Base-by-base conservation (phyloP, 2,329 filamentous ascomycete species). In the Pestalotiopsis sp. region DNA sequence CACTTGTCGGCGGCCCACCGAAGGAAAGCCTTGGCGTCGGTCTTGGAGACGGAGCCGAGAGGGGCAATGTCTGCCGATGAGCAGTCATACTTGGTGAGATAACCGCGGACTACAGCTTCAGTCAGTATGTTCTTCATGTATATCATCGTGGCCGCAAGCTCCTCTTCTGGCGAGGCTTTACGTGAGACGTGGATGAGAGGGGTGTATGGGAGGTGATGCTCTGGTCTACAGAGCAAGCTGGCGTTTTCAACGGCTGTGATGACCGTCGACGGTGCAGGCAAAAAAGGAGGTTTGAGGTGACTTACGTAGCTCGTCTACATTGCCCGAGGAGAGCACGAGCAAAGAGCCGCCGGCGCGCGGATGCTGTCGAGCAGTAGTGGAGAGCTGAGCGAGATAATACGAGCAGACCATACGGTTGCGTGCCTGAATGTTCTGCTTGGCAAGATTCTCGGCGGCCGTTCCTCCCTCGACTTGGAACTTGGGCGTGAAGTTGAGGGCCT, bases 21-120 rank as follows among this genome's bases (percentile, higher is more conserved):
- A 69, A 94, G 92, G 80, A 95, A 94, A 11, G 85, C 80, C 77
- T 92, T 93, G 1, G 93, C 81, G 73, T 94, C 92, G 1, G n/a
- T 17, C 13, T 62, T 63, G 68, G 80, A 80, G 49, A 86, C 85
- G 5, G 84, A 84, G 17, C 88, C 90, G 64, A 92, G 90, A 3
- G 90, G 90, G 73, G 91, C 89, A 76, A 91, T 83, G 71, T 86
- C 84, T 4, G 81, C 83, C 36, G 78, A 82, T 9, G 79, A 82
- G 68, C 81, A 83, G 73, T 91, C 89, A 20, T 68, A 58, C 17
- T n/a, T 65, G 12, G 31, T 39, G 12, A 65, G 41, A 23, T 59
- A 59, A 17, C 57, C 57, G 23, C 57, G 57, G 12, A 59, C 23
- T 59, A 59, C 20, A 36, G 4, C 6, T 23, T 52, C 20, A 20